Evolutionary conservation across 257 asterid genomes (phyloP), one percentile per base, ranked within the genome.

Genomic region (Solanum pinnatisectum): DNA sequence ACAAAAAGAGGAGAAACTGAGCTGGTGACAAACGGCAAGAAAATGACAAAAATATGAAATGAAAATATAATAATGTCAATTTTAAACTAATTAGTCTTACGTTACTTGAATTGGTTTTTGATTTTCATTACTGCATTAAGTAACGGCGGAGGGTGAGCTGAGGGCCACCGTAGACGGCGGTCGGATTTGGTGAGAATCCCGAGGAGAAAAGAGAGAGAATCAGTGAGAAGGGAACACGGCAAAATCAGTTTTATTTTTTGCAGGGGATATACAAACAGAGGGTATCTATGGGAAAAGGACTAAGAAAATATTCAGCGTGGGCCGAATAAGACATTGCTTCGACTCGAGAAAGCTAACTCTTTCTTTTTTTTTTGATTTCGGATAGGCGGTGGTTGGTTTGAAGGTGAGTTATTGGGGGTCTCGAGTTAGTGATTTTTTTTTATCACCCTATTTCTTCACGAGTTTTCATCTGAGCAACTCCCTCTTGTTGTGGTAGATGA

Each of bases 11-110:
- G 36, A 4, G 65, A 67, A 32, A 60, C 14, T 23, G 70, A 14
- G 84, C n/a, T 42, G 68, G 10, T 27, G 85, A 27, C 68, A 81
- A 81, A 81, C 40, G 68, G 39, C 85, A 16, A 81, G 85, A 46
- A 79, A 46, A 36, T 9, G 85, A 79, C 37, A n/a, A 1, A 39
- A 76, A 23, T n/a, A 40, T 37, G 27, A 20, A 60, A 36, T 18
- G 12, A 10, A 10, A 22, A 12, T 30, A 71, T 16, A 15, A 71
- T 15, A 71, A 15, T 15, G 77, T 70, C 18, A 70, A 27, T 68
- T 2, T 11, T 27, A 4, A 27, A 68, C 74, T 68, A 68, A 68
- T 20, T 37, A 74, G 33, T 22, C 49, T 76, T 76, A 76, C 83
- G 83, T 76, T 76, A 76, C 32, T 76, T 35, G 10, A 40, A 76